Evolutionary conservation across 495 filamentous ascomycete species (phyloP), one percentile per base, ranked within the genome.

Genomic region (Penicillium paradoxum): DNA sequence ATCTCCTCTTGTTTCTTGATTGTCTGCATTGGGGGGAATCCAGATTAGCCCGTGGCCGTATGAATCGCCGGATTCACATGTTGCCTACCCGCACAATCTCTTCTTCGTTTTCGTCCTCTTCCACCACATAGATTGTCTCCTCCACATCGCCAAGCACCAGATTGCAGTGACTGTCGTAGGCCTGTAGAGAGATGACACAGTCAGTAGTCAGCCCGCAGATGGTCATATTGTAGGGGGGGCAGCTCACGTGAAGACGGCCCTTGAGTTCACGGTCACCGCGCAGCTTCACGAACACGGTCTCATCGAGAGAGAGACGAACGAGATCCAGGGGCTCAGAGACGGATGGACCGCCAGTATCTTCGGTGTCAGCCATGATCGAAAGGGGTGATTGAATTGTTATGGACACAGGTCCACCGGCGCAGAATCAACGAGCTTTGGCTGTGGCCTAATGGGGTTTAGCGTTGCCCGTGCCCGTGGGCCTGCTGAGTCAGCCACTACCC

Each of bases 131-230:
- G 49, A 99, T 87, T 6, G 91, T 97, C 76, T 99, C 93, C 66
- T 97, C 90, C 8, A 96, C 93, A 41, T 99, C 95, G 4, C 95
- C 93, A 2, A 99, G 78, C 4, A 99, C 89, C n/a, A 97, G 73
- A 65, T 99, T 99, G 82, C 93, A 97, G 68, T 99, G 93, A 61
- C 88, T 93, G 67, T 99, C 93, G 68, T 97, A 99, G 29, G 92
- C 93, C 95, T 99, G 60, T 18, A 9, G 25, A 37, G 19, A 41
- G n/a, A 57, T 10, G 32, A 56, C 36, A 58, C 39, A 33, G 48
- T 61, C 58, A 63, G 55, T 47, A 22, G 32, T 41, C 9, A 45
- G 8, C 13, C 27, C 25, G 21, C 32, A 22, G n/a, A 50, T 33
- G 15, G 33, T n/a, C 17, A 45, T 51, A 52, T 34, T 14, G 17